Conservation (phyloP, 2,329 filamentous ascomycete genomes). For the Cordyceps cicadae region DNA sequence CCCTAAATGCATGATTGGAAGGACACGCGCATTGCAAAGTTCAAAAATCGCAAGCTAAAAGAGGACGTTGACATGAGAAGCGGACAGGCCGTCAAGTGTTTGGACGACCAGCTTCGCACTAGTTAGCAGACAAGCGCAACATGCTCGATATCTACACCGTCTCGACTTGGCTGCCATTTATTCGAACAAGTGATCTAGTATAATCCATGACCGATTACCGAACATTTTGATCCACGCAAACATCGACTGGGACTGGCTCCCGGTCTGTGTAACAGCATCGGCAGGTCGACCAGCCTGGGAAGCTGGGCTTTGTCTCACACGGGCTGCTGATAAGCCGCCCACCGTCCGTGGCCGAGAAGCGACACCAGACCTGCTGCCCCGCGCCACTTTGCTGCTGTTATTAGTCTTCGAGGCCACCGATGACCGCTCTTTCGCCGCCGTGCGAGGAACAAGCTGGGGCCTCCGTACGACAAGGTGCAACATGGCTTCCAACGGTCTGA, state of each 20-base stretch:
- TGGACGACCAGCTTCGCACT: too few species aligned
- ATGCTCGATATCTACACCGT: too few species aligned
- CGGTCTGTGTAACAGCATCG: constrained; percentile 1
- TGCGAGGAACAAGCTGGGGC: neutral
- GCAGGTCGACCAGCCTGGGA: neutral
- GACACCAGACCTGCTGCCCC: neutral
- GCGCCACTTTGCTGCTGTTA: neutral
- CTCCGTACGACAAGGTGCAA: neutral
- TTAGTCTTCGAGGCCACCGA: neutral
- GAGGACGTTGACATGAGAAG: neutral
- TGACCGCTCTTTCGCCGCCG: neutral
- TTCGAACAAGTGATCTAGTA: too few species aligned
- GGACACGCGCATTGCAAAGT: neutral
- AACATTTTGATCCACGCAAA: too few species aligned
- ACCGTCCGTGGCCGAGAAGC: constrained; percentile 5
- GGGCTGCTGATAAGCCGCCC: neutral
- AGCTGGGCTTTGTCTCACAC: neutral
- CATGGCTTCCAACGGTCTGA: neutral
- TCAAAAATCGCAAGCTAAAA: too few species aligned
- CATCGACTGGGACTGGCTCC: too few species aligned
- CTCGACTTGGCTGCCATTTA: too few species aligned
- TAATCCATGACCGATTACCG: too few species aligned
- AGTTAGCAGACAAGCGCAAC: too few species aligned
- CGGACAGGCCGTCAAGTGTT: too few species aligned
- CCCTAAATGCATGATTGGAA: neutral